Evolutionary conservation across 75 land plant species (phyloP).

Genomic region (Selaginella moellendorffii): DNA sequence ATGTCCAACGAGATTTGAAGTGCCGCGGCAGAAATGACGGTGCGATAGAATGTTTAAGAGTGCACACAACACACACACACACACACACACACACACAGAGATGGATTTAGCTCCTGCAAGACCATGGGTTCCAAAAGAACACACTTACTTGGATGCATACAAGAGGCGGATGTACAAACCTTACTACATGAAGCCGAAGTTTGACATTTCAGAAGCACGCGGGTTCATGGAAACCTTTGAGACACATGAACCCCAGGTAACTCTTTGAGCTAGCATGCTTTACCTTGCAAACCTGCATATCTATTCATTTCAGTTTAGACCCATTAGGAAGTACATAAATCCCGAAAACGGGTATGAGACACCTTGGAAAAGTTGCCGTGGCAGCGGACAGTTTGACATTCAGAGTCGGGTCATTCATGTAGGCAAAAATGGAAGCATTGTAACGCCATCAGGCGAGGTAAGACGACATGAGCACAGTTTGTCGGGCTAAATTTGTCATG

Average conservation of each 20-base stretch:
- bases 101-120: background rate
- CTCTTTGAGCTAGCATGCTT: background rate
- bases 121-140: background rate
- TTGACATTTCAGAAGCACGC: background rate
- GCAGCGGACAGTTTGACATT: background rate
- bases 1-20: no score
- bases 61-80: no score
- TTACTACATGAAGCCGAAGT: background rate
- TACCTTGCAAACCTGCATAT: no score
- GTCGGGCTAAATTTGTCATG: background rate
- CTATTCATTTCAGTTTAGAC: background rate
- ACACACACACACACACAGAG: no score
- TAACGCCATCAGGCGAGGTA: background rate
- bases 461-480: background rate
- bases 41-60: no score
- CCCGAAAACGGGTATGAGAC: background rate
- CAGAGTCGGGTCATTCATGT: background rate
- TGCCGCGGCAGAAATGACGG: no score
- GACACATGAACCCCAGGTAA: background rate
- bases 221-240: background rate
- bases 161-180: background rate
- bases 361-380: background rate
- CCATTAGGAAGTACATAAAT: background rate
- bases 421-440: background rate
- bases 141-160: background rate